Evolutionary conservation across 495 filamentous ascomycete genomes (phyloP), one percentile per base, ranked within the genome.

Genomic region (Viridothelium virens): DNA sequence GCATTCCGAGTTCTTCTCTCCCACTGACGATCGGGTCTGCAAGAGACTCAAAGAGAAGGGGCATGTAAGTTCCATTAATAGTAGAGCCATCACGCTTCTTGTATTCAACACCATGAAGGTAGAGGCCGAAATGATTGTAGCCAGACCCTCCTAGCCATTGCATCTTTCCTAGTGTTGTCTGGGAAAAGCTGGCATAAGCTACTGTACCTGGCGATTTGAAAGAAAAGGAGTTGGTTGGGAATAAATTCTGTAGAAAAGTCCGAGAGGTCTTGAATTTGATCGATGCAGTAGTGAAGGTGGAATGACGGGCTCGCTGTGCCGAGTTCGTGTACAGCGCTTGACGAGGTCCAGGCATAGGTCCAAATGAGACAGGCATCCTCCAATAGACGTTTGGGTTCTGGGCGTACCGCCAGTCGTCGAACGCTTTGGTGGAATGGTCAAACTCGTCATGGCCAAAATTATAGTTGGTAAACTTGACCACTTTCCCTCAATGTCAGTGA

Each of bases 391-490:
- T 73, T 0, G 79, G 73, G 25, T 73, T 78, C 33, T 79, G 75
- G 2, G 72, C 61, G 77, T 79, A 80, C 5, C 73, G 71, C 67
- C 79, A 79, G 62, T 82, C 76, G 2, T 77, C 78, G 7, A 88
- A 75, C 38, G 78, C 68, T 48, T 83, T 78, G 2, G 74, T 74
- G 1, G 84, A 79, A 66, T 84, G 72, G 68, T 87, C 83, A 66
- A 77, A 81, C 62, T 86, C 85, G 66, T 87, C 84, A 68, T 86
- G 82, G 38, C 81, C 81, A 68, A 84, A 85, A 66, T 84, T 85
- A 66, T 86, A 85, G 36, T 71, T 70, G n/a, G 78, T 78, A 70
- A 81, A 85, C 5, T 69, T 68, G 61, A 74, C 74, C 69, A 84
- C 83, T 83, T 67, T n/a, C 47, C 25, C 53, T n/a, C 6, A 18